Evolutionary conservation across 768 basidiomycete species (phyloP).

Genomic region (Neoboletus brunneissimus): DNA sequence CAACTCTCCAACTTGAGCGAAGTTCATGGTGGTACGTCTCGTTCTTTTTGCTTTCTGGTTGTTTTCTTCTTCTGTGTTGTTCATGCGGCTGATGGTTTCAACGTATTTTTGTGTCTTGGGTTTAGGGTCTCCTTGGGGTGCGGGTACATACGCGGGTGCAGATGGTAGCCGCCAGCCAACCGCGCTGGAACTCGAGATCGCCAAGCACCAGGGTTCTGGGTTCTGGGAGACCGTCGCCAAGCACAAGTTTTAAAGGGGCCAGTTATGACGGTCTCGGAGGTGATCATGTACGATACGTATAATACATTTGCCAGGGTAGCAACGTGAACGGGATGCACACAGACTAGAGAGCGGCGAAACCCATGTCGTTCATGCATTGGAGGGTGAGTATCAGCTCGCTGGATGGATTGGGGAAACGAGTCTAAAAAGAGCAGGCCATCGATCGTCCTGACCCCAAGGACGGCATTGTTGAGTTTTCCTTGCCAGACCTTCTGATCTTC

Average conservation of each 20-base stretch:
- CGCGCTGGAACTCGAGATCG: slow-evolving; percentile 50
- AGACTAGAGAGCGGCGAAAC: not conserved
- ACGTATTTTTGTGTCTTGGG: not conserved
- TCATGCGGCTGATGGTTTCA: not conserved
- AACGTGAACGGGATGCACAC: not conserved
- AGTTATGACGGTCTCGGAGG: not conserved
- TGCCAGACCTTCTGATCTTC: too few species aligned
- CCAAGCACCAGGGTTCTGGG: slow-evolving; percentile 46
- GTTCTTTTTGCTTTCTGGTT: not conserved
- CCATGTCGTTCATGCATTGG: not conserved
- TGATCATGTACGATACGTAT: not conserved
- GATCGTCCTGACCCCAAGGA: too few species aligned
- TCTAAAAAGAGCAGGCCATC: too few species aligned
- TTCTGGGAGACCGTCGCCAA: slow-evolving; percentile 51
- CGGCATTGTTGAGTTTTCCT: too few species aligned
- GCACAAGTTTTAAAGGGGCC: slow-evolving; percentile 27
- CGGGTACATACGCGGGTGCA: slow-evolving; percentile 54
- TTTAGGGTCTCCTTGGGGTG: slow-evolving; percentile 73
- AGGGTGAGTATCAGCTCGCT: not conserved
- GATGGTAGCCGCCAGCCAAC: slow-evolving; percentile 50
- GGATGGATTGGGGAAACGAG: not conserved
- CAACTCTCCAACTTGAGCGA: slow-evolving; percentile 44
- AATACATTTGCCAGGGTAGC: not conserved
- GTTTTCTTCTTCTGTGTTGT: not conserved
- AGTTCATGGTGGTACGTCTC: slow-evolving; percentile 53